Percentiles rank a stretch among this genome's conserved stretches.
phyloP scores from a whole-genome alignment of 1,284 basidiomycete genomes.

The Trichosporon ovoides region DNA sequence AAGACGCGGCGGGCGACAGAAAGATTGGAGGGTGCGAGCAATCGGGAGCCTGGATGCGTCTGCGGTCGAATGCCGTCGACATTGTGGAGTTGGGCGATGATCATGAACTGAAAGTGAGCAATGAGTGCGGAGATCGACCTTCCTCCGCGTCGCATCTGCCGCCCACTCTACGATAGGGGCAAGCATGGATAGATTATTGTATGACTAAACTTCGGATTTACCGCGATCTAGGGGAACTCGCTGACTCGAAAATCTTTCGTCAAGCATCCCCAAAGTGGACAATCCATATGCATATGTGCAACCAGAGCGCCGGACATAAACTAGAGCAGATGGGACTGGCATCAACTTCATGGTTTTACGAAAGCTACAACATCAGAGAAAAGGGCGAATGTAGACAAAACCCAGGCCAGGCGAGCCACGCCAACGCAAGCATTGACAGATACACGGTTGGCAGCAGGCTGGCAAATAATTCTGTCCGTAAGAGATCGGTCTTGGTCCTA shows the following conservation, averaged over 20 bases:
- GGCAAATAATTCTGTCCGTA: slow-evolving; percentile 27
- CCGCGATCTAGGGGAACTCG: too few relatives aligned
- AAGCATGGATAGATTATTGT: too few relatives aligned
- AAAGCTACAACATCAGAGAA: too few relatives aligned
- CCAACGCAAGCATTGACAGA: slow-evolving; percentile 14
- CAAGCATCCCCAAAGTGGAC: too few relatives aligned
- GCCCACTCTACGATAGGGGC: too few relatives aligned
- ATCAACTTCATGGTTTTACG: too few relatives aligned
- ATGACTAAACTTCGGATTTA: too few relatives aligned
- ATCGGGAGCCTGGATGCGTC: slow-evolving; percentile 83
- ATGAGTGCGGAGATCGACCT: not conserved
- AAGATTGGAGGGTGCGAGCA: slow-evolving; percentile 65
- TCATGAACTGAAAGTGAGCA: not conserved
- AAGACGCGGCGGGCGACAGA: slow-evolving; percentile 35
- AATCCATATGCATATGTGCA: too few relatives aligned
- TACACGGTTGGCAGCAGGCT: slow-evolving; percentile 10
- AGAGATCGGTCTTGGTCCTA: slow-evolving; percentile 16
- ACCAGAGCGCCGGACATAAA: too few relatives aligned
- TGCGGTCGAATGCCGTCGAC: slow-evolving; percentile 62
- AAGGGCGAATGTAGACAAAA: slow-evolving; percentile 33
- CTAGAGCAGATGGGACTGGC: too few relatives aligned
- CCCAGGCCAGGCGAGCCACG: slow-evolving; percentile 38
- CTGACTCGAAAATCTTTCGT: too few relatives aligned
- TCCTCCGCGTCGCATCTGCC: not conserved
- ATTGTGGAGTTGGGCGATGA: slow-evolving; percentile 20